These are phyloP conservation scores for Linum tenue DNA, from an alignment of 345 rosid genomes.

Conservation along the genomic window DNA sequence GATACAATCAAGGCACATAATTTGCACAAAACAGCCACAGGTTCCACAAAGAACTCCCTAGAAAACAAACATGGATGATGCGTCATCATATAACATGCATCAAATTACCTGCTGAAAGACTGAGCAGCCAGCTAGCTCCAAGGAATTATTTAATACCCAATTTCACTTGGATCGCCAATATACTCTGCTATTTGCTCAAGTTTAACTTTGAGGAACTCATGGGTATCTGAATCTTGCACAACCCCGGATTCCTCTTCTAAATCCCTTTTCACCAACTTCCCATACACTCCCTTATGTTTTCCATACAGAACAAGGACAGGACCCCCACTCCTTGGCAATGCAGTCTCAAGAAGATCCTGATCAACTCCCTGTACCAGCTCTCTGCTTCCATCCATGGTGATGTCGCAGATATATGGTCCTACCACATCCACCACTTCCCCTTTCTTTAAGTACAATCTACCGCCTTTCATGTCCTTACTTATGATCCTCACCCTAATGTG, in stretches of 20 bases:
- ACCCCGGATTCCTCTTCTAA: constrained; percentile 52
- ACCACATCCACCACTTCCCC: constrained; percentile 77
- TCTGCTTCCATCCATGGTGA: constrained; percentile 58
- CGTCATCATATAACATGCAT: too few species aligned
- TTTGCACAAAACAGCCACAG: too few species aligned
- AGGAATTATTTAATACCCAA: neutral
- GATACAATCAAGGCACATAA: too few species aligned
- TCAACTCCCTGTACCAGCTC: constrained; percentile 69
- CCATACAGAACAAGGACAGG: constrained; percentile 57
- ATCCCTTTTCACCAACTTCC: constrained; percentile 65
- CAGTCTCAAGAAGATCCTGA: constrained; percentile 81
- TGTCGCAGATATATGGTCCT: constrained; percentile 56
- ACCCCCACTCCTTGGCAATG: constrained; percentile 68
- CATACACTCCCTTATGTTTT: constrained; percentile 59
- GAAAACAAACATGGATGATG: too few species aligned
- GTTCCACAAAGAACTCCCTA: too few species aligned
- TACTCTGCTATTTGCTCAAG: constrained; percentile 89
- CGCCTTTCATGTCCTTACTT: constrained; percentile 58
- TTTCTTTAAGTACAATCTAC: constrained; percentile 70
- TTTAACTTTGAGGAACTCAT: constrained; percentile 46
- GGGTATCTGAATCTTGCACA: constrained; percentile 56
- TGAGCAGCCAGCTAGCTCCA: neutral
- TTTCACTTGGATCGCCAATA: constrained; percentile 44
- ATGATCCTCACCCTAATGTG: constrained; percentile 64
- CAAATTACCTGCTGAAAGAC: too few species aligned